These are phyloP conservation scores for Phoma sp. DNA, from an alignment of 2,329 filamentous ascomycete species.

Conservation along the genomic window DNA sequence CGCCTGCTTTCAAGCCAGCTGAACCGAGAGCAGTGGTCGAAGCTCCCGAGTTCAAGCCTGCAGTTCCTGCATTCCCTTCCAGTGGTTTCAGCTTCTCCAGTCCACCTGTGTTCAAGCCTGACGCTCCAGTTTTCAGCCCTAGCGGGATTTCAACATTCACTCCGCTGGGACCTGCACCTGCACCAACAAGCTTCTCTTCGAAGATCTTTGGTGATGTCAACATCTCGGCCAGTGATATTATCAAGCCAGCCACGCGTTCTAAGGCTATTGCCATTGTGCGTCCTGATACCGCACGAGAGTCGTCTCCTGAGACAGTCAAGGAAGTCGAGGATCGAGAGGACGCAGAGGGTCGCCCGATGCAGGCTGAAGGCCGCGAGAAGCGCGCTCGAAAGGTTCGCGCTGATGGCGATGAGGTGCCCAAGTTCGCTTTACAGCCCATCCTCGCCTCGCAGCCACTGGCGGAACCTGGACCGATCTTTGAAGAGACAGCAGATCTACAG, in stretches of 20 bases:
- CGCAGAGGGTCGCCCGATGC: constrained; percentile 67
- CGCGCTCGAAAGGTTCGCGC: constrained; percentile 70
- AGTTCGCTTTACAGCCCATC: constrained; percentile 66
- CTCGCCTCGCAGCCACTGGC: constrained; percentile 48
- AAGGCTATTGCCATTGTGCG: constrained; percentile 85
- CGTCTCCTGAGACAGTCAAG: constrained; percentile 53
- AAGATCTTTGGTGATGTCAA: constrained; percentile 54
- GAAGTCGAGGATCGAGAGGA: constrained; percentile 57
- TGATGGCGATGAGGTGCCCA: constrained; percentile 75
- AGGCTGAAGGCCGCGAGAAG: constrained; percentile 75
- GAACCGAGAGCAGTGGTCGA: constrained; percentile 16
- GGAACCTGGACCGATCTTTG: constrained; percentile 37
- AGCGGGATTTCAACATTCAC: constrained; percentile 30
- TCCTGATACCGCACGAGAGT: constrained; percentile 57
- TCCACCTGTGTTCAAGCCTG: constrained; percentile 57
- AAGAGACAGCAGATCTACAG: constrained; percentile 29
- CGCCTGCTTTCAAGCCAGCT: constrained; percentile 1
- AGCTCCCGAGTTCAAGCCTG: constrained; percentile 23
- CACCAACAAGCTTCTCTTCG: constrained; percentile 40
- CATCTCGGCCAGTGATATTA: constrained; percentile 66
- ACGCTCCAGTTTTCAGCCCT: constrained; percentile 74
- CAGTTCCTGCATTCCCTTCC: constrained; percentile 23
- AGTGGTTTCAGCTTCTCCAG: constrained; percentile 36
- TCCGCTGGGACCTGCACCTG: constrained; percentile 29
- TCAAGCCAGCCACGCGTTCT: constrained; percentile 73